A percentile compares a stretch with the other conserved stretches of the same genome.
Conservation (phyloP, 352 stramenopile species). For the Globisporangium camurandrum region DNA sequence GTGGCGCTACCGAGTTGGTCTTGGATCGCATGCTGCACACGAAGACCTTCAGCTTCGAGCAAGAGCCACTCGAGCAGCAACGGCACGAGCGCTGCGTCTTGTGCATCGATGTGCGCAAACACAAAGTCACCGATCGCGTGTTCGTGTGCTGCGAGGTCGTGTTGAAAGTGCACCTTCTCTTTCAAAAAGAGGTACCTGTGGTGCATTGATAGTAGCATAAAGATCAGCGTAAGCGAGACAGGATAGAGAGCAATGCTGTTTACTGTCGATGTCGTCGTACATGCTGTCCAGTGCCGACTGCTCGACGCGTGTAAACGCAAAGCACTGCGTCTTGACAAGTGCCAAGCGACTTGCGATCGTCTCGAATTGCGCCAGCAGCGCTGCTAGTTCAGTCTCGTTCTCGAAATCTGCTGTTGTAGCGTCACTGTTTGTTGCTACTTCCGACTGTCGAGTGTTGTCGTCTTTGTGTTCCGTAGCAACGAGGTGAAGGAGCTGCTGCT, state of each 20-base stretch:
- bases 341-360: conserved; percentile 43
- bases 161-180: conserved; percentile 68
- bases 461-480: conserved; percentile 17
- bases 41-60: conserved; percentile 57
- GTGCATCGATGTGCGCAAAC: conserved; percentile 46
- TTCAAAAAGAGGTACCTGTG: conserved; percentile 74
- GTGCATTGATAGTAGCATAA: no score
- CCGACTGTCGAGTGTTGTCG: no score
- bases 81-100: conserved; percentile 46
- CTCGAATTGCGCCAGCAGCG: conserved; percentile 39
- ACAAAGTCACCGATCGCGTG: conserved; percentile 60
- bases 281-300: conserved; percentile 56
- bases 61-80: conserved; percentile 72
- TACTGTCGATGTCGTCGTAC: no score
- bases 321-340: conserved; percentile 57
- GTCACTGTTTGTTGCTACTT: no score
- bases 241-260: no score
- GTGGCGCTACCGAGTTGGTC: conserved; percentile 35
- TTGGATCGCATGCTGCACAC: conserved; percentile 60
- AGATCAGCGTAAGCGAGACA: neutral
- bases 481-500: conserved; percentile 63
- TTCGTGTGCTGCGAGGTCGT: conserved; percentile 62
- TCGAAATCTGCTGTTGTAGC: neutral
- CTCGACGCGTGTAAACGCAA: conserved; percentile 51
- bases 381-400: conserved; percentile 40